phyloP scores from a whole-genome alignment of 345 rosid species.

The Eucalyptus leucophloia region DNA sequence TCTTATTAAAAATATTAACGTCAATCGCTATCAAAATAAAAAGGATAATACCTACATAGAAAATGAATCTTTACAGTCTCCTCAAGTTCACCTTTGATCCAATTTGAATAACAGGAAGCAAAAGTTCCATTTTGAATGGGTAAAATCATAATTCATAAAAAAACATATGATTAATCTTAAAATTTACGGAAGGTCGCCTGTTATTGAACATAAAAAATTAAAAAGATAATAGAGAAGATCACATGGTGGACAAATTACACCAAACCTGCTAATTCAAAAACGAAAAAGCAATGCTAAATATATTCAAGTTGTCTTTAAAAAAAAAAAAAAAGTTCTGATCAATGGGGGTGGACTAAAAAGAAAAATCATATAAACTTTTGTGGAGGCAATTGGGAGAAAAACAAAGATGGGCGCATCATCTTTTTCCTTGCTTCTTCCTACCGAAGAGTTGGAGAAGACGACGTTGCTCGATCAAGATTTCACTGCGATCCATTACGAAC shows the following conservation, averaged over 20 bases:
- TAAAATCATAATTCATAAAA: too few relatives aligned
- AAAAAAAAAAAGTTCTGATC: background rate
- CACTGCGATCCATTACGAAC: background rate
- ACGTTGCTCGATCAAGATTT: background rate
- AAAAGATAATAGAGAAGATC: background rate
- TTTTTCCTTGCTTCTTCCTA: background rate
- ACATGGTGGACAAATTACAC: rapidly evolving
- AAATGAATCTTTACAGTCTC: background rate
- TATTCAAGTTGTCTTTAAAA: background rate
- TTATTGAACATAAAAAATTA: background rate
- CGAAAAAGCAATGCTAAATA: background rate
- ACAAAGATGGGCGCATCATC: too few relatives aligned
- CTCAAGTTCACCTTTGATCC: rapidly evolving
- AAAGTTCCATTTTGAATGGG: background rate
- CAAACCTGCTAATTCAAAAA: background rate
- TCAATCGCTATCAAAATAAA: rapidly evolving
- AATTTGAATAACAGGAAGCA: rapidly evolving
- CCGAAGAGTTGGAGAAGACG: background rate
- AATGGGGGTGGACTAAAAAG: background rate
- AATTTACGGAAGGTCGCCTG: background rate
- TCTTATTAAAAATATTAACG: rapidly evolving
- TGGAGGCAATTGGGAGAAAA: background rate
- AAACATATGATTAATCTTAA: background rate
- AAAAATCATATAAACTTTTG: background rate
- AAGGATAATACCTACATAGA: background rate